These are phyloP conservation scores for Ogataea chonburiensis DNA, from an alignment of 805 yeast genomes.

Conservation along the genomic window DNA sequence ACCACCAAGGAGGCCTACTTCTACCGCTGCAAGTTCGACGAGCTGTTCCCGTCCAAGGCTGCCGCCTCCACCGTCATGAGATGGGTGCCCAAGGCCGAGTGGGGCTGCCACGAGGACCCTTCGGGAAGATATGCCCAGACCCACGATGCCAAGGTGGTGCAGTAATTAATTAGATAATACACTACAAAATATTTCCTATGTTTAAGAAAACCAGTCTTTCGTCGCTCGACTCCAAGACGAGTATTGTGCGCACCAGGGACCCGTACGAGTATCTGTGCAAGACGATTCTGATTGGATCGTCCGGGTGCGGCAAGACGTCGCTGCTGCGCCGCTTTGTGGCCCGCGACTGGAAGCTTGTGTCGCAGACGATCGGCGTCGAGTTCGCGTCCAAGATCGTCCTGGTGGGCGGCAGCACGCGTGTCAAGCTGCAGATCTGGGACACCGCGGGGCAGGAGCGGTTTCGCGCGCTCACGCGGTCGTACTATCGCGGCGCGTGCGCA, in stretches of 20 bases:
- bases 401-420: conserved; percentile 21
- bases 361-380: conserved; percentile 43
- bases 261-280: conserved; percentile 39
- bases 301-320: conserved; percentile 28
- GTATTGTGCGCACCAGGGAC: conserved; percentile 19
- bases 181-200: conserved; percentile 7
- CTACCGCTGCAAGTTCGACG: conserved; percentile 97
- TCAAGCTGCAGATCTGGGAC: conserved; percentile 32
- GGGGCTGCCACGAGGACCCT: conserved; percentile 99
- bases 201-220: conserved; percentile 18
- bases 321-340: conserved; percentile 38
- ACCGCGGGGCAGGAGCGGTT: conserved; percentile 31
- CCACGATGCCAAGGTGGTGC: conserved; percentile 66
- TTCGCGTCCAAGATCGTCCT: conserved; percentile 35
- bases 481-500: conserved; percentile 40
- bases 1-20: conserved; percentile 98
- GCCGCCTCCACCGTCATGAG: conserved; percentile 98
- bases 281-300: conserved; percentile 15
- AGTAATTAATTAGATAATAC: conserved; percentile 6
- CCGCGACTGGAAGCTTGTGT: conserved; percentile 29
- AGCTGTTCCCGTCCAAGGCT: conserved; percentile 83
- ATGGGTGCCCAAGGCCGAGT: conserved; percentile 99
- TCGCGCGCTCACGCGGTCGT: conserved; percentile 37
- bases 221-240: conserved; percentile 23
- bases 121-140: conserved; percentile 94